These are phyloP conservation scores for Phalaenopsis hybrid DNA, from an alignment of 116 monocot species.

Conservation along the genomic window DNA sequence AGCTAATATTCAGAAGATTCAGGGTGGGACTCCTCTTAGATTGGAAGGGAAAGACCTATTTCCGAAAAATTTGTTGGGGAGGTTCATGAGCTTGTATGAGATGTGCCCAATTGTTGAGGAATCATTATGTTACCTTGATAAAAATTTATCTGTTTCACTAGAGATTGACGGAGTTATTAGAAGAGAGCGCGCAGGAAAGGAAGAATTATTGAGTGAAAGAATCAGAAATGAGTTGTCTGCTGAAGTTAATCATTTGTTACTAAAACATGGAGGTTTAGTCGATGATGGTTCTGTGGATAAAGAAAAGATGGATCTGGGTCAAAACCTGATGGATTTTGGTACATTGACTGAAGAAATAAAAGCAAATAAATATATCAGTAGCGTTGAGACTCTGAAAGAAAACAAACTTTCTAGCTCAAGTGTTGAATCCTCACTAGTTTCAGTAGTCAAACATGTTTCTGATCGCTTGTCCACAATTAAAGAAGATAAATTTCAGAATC, in stretches of 20 bases:
- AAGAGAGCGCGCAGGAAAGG: background rate
- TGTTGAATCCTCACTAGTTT: background rate
- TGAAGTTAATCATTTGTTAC: conserved; percentile 1
- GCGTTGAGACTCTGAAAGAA: background rate
- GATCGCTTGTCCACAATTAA: background rate
- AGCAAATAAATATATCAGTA: background rate
- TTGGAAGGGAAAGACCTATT: background rate
- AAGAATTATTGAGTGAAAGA: background rate
- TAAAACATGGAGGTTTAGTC: background rate
- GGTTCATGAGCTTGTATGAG: conserved; percentile 21
- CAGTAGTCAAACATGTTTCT: background rate
- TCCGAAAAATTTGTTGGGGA: conserved; percentile 5
- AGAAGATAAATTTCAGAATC: background rate
- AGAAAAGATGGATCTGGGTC: background rate
- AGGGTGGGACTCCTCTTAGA: background rate
- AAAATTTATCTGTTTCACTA: conserved; percentile 13
- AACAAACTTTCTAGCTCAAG: background rate
- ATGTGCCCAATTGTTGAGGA: conserved; percentile 18
- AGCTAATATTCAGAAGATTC: conserved; percentile 5
- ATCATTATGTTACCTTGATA: background rate
- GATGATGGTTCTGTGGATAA: background rate
- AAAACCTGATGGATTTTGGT: background rate
- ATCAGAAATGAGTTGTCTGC: background rate
- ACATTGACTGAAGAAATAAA: background rate
- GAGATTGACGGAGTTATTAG: background rate